Conservation (phyloP, 805 yeast genomes). For the Kluyveromyces starmeri region DNA sequence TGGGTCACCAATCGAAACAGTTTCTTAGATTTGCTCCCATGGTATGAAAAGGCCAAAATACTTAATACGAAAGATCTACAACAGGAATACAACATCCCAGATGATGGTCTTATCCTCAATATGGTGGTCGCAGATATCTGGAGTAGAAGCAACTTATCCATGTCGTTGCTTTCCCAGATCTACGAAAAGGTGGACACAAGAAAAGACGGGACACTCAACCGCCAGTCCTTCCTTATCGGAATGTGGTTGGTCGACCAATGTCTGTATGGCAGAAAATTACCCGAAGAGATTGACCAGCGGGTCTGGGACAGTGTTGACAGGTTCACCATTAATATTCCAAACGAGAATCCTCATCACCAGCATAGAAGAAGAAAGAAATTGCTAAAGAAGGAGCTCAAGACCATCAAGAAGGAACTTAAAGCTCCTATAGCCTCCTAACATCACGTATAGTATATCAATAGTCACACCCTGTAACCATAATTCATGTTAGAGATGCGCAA, state of each 20-base stretch:
- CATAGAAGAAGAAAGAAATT: constrained; percentile 16
- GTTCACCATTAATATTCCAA: constrained; percentile 15
- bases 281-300: constrained; percentile 51
- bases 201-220: constrained; percentile 65
- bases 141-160: constrained; percentile 66
- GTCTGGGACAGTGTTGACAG: constrained; percentile 74
- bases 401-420: constrained; percentile 12
- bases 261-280: constrained; percentile 84
- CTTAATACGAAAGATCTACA: constrained; percentile 8
- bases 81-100: constrained; percentile 13
- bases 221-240: constrained; percentile 85
- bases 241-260: constrained; percentile 98
- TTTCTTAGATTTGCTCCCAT: constrained; percentile 36
- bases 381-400: constrained; percentile 23
- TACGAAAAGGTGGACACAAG: constrained; percentile 66
- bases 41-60: constrained; percentile 23
- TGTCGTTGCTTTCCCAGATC: constrained; percentile 47
- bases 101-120: constrained; percentile 30
- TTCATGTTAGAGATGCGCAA: too few relatives aligned
- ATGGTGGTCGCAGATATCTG: constrained; percentile 68
- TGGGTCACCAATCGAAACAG: constrained; percentile 84
- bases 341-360: constrained; percentile 4
- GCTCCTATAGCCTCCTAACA: too few relatives aligned
- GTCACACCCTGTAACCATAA: too few relatives aligned
- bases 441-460: too few relatives aligned